A percentile compares a stretch with the other conserved stretches of the same genome.
Evolutionary conservation across 2,329 filamentous ascomycete species (phyloP).

Genomic region (Trichoderma sp.): DNA sequence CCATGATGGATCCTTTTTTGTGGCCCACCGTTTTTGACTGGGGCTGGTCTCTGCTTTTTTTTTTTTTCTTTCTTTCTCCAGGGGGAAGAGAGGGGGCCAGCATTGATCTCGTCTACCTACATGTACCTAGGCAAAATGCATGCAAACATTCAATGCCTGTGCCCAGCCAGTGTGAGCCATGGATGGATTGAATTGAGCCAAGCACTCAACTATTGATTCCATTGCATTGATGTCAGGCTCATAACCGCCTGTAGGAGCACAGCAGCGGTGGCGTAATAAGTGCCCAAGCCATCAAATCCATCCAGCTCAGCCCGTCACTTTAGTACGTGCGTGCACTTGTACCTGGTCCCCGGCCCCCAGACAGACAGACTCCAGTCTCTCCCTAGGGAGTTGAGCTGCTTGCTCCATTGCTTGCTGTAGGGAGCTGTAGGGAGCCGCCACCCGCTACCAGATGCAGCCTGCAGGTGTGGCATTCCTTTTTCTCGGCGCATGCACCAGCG

Average conservation of each 20-base stretch:
- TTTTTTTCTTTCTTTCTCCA: not conserved
- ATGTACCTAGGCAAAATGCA: not conserved
- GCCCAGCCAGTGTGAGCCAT: not conserved
- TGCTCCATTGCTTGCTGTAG: not conserved
- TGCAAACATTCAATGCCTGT: not conserved
- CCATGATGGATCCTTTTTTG: not conserved
- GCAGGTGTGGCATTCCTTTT: slow-evolving; percentile 7
- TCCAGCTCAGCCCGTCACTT: not conserved
- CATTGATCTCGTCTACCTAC: not conserved
- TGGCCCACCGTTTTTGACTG: not conserved
- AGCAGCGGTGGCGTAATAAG: not conserved
- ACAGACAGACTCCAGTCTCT: not conserved
- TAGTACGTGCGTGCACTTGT: not conserved
- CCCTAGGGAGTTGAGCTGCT: not conserved
- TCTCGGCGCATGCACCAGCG: not conserved
- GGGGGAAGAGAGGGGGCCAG: not conserved
- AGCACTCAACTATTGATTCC: no score
- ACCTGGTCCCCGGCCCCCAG: not conserved
- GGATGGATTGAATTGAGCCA: not conserved
- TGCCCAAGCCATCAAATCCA: not conserved
- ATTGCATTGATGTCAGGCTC: no score
- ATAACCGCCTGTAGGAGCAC: no score
- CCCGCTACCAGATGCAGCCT: not conserved
- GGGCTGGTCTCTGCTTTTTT: not conserved
- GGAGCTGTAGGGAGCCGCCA: slow-evolving; percentile 11